Evolutionary conservation across 495 filamentous ascomycete species (phyloP).

Genomic region (Aspergillus bertholletiae): DNA sequence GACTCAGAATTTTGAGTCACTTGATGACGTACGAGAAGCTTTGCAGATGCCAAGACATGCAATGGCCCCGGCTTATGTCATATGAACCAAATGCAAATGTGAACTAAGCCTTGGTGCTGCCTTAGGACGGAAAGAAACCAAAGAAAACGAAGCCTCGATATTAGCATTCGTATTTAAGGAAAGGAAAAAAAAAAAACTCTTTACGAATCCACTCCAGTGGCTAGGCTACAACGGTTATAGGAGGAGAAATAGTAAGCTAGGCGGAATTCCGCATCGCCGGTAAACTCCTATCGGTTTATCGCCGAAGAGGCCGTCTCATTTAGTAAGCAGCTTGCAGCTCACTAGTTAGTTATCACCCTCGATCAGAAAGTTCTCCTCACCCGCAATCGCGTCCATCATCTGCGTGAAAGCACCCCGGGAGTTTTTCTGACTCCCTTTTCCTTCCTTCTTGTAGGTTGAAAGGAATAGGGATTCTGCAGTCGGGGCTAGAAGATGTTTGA

Average conservation of each 20-base stretch:
- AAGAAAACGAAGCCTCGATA: too few relatives aligned
- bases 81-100: too few relatives aligned
- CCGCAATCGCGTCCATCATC: neutral
- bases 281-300: neutral
- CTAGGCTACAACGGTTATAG: neutral
- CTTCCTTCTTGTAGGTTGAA: neutral
- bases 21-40: too few relatives aligned
- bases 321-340: constrained; percentile 8
- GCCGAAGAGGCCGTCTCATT: constrained; percentile 1
- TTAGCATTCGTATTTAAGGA: too few relatives aligned
- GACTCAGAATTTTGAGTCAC: too few relatives aligned
- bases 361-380: neutral
- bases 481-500: constrained; percentile 37
- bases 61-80: too few relatives aligned
- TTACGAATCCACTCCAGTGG: too few relatives aligned
- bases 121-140: neutral
- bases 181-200: neutral
- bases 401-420: neutral
- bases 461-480: constrained; percentile 6
- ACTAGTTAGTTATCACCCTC: neutral
- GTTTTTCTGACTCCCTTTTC: neutral
- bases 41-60: too few relatives aligned
- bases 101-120: too few relatives aligned
- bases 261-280: neutral
- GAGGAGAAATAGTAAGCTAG: neutral